Evolutionary conservation across 352 stramenopile species (phyloP).

Genomic region (Bremia lactucae): DNA sequence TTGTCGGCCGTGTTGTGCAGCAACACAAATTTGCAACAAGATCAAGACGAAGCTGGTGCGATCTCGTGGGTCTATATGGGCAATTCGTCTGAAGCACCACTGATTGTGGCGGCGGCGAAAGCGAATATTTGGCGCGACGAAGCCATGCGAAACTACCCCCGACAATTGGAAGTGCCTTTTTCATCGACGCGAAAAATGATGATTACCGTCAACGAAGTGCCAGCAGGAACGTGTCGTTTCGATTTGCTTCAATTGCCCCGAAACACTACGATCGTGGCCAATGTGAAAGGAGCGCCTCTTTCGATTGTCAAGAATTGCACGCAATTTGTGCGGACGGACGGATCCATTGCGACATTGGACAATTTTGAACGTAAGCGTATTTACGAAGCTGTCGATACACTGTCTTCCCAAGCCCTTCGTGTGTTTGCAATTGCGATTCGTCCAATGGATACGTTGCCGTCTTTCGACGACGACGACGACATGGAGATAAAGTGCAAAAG

Average conservation of each 20-base stretch:
- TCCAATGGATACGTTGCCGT: slow-evolving; percentile 33
- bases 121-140: slow-evolving; percentile 43
- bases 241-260: slow-evolving; percentile 30
- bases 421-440: slow-evolving; percentile 87
- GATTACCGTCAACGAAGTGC: slow-evolving; percentile 59
- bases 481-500: slow-evolving; percentile 45
- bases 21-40: slow-evolving; percentile 56
- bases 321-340: slow-evolving; percentile 34
- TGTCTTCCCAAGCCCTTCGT: slow-evolving; percentile 63
- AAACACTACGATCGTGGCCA: slow-evolving; percentile 34
- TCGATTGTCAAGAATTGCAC: slow-evolving; percentile 53
- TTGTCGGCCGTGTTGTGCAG: slow-evolving; percentile 52
- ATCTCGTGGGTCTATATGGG: slow-evolving; percentile 44
- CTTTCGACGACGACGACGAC: slow-evolving; percentile 36
- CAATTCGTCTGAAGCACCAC: slow-evolving; percentile 59
- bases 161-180: slow-evolving; percentile 87
- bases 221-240: slow-evolving; percentile 18
- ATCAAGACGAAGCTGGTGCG: slow-evolving; percentile 28
- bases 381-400: slow-evolving; percentile 38
- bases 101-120: slow-evolving; percentile 56
- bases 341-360: slow-evolving; percentile 28
- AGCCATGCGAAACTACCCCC: slow-evolving; percentile 36
- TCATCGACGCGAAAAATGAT: slow-evolving; percentile 92
- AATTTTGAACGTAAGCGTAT: slow-evolving; percentile 25
- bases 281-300: slow-evolving; percentile 62